phyloP scores from a whole-genome alignment of 768 basidiomycete genomes.

The Piloderma croceum region DNA sequence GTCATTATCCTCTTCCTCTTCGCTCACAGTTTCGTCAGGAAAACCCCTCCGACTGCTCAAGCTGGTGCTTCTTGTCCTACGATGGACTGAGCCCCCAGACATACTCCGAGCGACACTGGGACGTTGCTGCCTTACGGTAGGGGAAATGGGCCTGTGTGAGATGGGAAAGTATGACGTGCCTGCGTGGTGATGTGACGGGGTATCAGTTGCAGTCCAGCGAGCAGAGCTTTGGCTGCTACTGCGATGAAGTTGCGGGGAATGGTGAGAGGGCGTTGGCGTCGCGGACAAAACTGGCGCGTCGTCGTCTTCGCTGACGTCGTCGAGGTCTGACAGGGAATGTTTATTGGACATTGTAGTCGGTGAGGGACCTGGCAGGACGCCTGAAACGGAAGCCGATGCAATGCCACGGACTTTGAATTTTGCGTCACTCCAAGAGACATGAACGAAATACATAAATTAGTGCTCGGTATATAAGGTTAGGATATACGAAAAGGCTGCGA shows the following conservation, averaged over 20 bases:
- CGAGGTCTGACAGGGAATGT: slow-evolving; percentile 13
- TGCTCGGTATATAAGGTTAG: no score
- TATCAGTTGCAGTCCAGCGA: slow-evolving; percentile 53
- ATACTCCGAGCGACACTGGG: slow-evolving; percentile 44
- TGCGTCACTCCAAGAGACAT: no score
- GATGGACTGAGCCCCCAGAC: slow-evolving; percentile 46
- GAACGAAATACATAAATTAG: no score
- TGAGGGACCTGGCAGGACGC: no score
- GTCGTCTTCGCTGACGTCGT: slow-evolving; percentile 29
- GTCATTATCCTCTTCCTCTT: slow-evolving; percentile 45
- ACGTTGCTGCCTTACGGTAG: slow-evolving; percentile 38
- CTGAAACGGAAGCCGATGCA: no score
- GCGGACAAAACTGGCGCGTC: slow-evolving; percentile 30
- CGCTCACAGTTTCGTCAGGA: slow-evolving; percentile 47
- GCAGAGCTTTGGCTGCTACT: slow-evolving; percentile 49
- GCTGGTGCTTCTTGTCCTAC: slow-evolving; percentile 56
- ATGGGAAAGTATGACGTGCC: slow-evolving; percentile 62
- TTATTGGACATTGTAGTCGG: slow-evolving; percentile 5
- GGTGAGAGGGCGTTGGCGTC: slow-evolving; percentile 41
- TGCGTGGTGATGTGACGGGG: slow-evolving; percentile 59
- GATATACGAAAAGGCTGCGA: no score
- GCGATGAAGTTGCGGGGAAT: slow-evolving; percentile 37
- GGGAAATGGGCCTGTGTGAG: slow-evolving; percentile 36
- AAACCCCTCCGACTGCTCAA: slow-evolving; percentile 45
- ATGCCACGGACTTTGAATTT: no score